Evolutionary conservation across 208 protist species (phyloP).

Genomic region (Blastocrithidia nonstop): DNA sequence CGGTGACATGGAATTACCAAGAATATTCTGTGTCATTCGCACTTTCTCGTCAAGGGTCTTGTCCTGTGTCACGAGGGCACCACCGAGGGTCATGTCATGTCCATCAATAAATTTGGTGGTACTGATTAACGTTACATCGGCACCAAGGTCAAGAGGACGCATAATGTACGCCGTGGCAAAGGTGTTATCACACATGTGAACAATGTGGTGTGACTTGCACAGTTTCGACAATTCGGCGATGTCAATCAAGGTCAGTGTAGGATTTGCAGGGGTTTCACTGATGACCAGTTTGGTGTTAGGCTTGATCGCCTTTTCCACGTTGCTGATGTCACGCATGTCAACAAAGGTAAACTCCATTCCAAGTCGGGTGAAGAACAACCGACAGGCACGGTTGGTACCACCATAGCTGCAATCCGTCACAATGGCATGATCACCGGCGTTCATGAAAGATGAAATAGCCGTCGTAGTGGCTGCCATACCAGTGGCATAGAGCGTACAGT

Average conservation of each 20-base stretch:
- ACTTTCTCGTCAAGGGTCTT: constrained; percentile 77
- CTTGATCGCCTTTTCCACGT: constrained; percentile 64
- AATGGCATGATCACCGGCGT: constrained; percentile 79
- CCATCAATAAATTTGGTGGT: constrained; percentile 96
- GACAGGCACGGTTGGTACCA: constrained; percentile 86
- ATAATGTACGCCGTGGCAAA: constrained; percentile 94
- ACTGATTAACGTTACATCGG: constrained; percentile 92
- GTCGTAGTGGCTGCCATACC: constrained; percentile 85
- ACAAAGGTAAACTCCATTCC: constrained; percentile 90
- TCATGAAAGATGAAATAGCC: constrained; percentile 85
- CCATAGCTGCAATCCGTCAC: constrained; percentile 92
- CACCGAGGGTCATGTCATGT: constrained; percentile 92
- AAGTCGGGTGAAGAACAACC: constrained; percentile 72
- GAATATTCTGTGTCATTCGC: constrained; percentile 87
- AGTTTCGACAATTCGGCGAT: constrained; percentile 73
- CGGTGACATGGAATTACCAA: constrained; percentile 86
- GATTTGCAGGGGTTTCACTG: constrained; percentile 93
- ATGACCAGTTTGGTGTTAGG: constrained; percentile 90
- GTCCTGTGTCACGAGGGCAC: constrained; percentile 55
- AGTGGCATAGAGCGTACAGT: constrained; percentile 70
- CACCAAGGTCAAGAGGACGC: constrained; percentile 88
- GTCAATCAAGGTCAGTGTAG: constrained; percentile 88
- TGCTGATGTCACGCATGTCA: constrained; percentile 83
- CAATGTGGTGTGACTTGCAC: constrained; percentile 53
- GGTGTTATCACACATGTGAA: constrained; percentile 93